Percentiles rank a stretch among this genome's conserved stretches.
Evolutionary conservation across 2,329 filamentous ascomycete genomes (phyloP).

Genomic region (Beauveria varroae): DNA sequence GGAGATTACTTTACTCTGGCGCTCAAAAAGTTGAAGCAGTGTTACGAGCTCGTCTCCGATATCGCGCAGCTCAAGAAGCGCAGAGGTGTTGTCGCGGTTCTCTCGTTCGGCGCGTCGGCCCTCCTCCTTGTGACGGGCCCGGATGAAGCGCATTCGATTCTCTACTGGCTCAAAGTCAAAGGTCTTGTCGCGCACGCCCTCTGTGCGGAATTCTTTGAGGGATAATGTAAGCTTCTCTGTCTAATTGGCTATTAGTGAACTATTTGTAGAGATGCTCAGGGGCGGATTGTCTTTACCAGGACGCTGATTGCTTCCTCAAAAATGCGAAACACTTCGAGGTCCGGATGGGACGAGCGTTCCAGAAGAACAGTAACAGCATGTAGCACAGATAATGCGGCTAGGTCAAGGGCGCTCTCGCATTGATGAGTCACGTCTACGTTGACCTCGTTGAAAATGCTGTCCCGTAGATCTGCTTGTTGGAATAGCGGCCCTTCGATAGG

Average conservation of each 20-base stretch:
- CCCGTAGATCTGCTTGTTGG: conserved; percentile 53
- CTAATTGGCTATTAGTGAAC: conserved; percentile 23
- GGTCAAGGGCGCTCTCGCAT: conserved; percentile 54
- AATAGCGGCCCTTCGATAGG: conserved; percentile 48
- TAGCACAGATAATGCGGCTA: conserved; percentile 53
- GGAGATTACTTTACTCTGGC: conserved; percentile 44
- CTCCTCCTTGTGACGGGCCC: conserved; percentile 31
- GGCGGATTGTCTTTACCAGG: conserved; percentile 32
- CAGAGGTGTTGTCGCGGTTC: conserved; percentile 56
- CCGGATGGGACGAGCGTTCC: conserved; percentile 50
- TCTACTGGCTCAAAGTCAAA: conserved; percentile 32
- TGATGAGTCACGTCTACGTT: conserved; percentile 56
- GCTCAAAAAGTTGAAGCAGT: conserved; percentile 48
- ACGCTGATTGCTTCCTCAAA: conserved; percentile 61
- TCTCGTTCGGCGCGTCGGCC: conserved; percentile 43
- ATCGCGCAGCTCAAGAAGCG: conserved; percentile 54
- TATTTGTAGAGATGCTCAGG: background rate
- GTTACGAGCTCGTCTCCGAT: conserved; percentile 57
- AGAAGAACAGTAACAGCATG: conserved; percentile 56
- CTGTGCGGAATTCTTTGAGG: conserved; percentile 53
- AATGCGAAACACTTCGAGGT: conserved; percentile 56
- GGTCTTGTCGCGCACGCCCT: conserved; percentile 43
- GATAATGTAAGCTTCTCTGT: conserved; percentile 56
- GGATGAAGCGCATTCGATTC: conserved; percentile 31
- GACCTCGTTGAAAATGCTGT: conserved; percentile 58